Evolutionary conservation across 2,329 filamentous ascomycete genomes (phyloP), one percentile per base, ranked within the genome.

Genomic region (Herpomyces periplanetae): DNA sequence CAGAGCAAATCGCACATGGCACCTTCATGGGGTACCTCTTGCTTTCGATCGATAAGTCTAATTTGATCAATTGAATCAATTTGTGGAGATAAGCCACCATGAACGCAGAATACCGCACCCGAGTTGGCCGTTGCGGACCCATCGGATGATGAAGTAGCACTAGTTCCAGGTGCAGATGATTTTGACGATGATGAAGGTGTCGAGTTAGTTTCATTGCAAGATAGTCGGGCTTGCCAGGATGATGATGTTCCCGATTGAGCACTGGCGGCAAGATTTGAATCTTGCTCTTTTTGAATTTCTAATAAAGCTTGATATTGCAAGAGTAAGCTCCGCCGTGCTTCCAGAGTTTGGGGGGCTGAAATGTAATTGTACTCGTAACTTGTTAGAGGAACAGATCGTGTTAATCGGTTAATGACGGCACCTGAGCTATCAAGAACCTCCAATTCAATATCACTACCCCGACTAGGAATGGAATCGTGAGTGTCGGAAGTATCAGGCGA

Each of bases 1-100:
- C 80, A 96, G 2, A 96, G 51, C 1, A 96, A 49, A 38, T 96
- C 80, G 40, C 80, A 96, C 80, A 96, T 96, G 34, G 80, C 71
- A 21, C 80, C 80, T 42, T 96, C 80, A 34, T 96, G 80, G 0
- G 80, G 80, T 0, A 96, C 80, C 42, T 96, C 80, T 41, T 96
- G 80, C 39, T 91, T 91, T 25, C 75, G 59, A 36, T 96, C 84
- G 10, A 96, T 53, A 7, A 91, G 47, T 10, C 80, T 55, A 34
- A 96, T 96, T 41, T 87, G 87, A 36, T 96, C 75, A 17, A 96
- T 64, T 10, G 58, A 68, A 35, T 91, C 73, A 23, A 96, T 66
- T 5, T 88, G 46, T 1, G 80, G 80, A 10, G 64, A 80, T 4
- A 96, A 46, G 2, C 80, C 80, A 22, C 80, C 80, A 36, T 96